Percentiles rank a stretch among this genome's conserved stretches.
phyloP scores from a whole-genome alignment of 345 rosid species.

The Brassica juncea region DNA sequence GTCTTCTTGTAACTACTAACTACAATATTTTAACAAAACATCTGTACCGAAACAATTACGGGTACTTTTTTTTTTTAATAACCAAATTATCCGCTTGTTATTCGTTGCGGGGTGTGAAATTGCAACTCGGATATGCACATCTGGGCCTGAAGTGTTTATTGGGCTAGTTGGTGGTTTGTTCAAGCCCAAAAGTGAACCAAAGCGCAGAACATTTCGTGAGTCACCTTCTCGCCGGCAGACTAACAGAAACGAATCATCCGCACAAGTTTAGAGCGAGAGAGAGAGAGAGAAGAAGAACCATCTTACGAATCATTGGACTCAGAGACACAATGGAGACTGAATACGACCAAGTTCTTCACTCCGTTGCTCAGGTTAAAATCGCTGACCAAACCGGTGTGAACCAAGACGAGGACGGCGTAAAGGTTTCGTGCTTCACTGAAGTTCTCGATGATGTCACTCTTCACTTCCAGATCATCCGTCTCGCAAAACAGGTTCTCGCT shows the following conservation, averaged over 20 bases:
- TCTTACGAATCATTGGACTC: not conserved
- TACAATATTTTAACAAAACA: no score
- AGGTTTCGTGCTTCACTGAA: slow-evolving; percentile 66
- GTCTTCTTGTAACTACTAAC: no score
- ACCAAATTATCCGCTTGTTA: no score
- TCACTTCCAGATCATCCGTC: slow-evolving; percentile 73
- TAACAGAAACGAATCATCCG: not conserved
- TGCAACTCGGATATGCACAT: not conserved
- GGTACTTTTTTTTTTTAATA: no score
- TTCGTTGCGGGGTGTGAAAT: no score
- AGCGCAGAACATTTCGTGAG: not conserved
- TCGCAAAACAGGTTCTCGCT: slow-evolving; percentile 61
- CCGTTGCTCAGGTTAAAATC: slow-evolving; percentile 31
- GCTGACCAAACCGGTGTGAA: slow-evolving; percentile 6
- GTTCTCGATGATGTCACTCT: slow-evolving; percentile 63
- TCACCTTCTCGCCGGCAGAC: not conserved
- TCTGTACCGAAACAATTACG: no score
- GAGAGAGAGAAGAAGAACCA: not conserved
- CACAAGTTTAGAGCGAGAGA: not conserved
- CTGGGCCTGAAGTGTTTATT: not conserved
- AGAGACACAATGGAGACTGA: slow-evolving; percentile 26
- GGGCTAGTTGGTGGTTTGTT: not conserved
- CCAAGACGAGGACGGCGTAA: slow-evolving; percentile 31
- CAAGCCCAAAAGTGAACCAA: not conserved
- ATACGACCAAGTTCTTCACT: slow-evolving; percentile 34